A percentile compares a stretch with the other conserved stretches of the same genome.
These are phyloP conservation scores for Cutaneotrichosporon arboriforme DNA, from an alignment of 1,284 basidiomycete genomes.

Conservation along the genomic window DNA sequence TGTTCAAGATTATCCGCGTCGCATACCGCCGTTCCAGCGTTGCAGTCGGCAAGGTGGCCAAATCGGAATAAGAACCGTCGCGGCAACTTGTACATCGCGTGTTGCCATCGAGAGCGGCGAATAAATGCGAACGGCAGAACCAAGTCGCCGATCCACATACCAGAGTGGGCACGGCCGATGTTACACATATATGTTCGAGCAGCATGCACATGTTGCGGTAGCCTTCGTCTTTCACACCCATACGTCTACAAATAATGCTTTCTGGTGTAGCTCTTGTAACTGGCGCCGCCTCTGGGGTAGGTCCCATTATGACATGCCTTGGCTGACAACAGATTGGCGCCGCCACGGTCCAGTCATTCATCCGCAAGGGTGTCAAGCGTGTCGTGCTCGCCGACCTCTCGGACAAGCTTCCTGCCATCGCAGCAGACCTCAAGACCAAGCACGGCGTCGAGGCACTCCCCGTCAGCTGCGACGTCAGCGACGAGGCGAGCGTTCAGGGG, in stretches of 20 bases:
- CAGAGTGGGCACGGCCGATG: too few species aligned
- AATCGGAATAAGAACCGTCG: too few species aligned
- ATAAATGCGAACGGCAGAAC: too few species aligned
- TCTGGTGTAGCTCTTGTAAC: conserved; percentile 19
- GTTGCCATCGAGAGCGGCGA: too few species aligned
- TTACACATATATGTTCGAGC: too few species aligned
- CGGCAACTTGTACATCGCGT: too few species aligned
- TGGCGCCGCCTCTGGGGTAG: conserved; percentile 11
- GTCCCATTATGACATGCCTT: neutral
- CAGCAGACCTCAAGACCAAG: neutral
- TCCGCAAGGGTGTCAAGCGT: conserved; percentile 1
- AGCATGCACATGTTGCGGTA: too few species aligned
- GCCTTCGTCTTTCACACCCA: neutral
- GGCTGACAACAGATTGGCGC: conserved; percentile 9
- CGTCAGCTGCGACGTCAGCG: conserved; percentile 10
- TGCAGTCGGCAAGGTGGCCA: too few species aligned
- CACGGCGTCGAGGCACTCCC: neutral
- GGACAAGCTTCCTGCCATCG: neutral
- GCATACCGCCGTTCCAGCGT: too few species aligned
- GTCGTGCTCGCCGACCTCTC: conserved; percentile 1
- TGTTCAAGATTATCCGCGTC: neutral
- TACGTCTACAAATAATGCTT: too few species aligned
- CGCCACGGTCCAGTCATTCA: conserved; percentile 1
- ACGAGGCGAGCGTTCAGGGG: conserved; percentile 11
- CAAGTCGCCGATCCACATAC: too few species aligned